phyloP scores from a whole-genome alignment of 768 basidiomycete genomes.

The Boletus rufocinnamomeus region DNA sequence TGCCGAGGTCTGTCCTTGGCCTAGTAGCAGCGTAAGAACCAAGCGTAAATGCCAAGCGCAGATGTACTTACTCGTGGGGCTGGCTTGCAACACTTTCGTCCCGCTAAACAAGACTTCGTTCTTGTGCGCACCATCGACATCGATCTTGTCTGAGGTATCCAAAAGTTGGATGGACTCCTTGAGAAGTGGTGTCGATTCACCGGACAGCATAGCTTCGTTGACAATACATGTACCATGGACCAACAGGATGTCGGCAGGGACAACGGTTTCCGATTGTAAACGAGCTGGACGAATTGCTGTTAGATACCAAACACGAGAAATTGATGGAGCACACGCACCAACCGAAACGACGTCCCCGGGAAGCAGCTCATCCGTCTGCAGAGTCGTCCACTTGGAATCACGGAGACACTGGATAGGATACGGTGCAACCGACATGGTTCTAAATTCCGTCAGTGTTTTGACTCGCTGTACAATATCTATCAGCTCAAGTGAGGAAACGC shows the following conservation, averaged over 20 bases:
- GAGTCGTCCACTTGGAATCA: conserved; percentile 73
- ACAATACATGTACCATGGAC: conserved; percentile 92
- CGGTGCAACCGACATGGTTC: conserved; percentile 94
- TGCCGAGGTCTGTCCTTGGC: conserved; percentile 40
- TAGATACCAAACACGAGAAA: background rate
- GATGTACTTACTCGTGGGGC: conserved; percentile 38
- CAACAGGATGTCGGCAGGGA: conserved; percentile 94
- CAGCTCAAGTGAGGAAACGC: background rate
- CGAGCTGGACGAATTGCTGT: conserved; percentile 45
- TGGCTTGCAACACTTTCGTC: conserved; percentile 93
- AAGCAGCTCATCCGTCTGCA: conserved; percentile 84
- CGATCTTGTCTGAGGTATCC: conserved; percentile 70
- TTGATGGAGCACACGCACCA: conserved; percentile 47
- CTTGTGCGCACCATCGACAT: conserved; percentile 85
- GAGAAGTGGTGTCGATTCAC: conserved; percentile 94
- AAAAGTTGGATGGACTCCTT: conserved; percentile 93
- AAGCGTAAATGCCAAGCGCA: background rate
- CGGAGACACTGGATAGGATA: conserved; percentile 85
- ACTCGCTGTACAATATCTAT: conserved; percentile 61
- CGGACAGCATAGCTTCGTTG: conserved; percentile 99
- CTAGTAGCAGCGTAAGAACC: conserved; percentile 12
- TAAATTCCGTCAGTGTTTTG: conserved; percentile 89
- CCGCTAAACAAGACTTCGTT: conserved; percentile 91
- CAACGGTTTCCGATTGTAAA: conserved; percentile 75
- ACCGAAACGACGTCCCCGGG: conserved; percentile 91